Evolutionary conservation across 2,329 filamentous ascomycete genomes (phyloP).

Genomic region (Blumeriella jaapii): DNA sequence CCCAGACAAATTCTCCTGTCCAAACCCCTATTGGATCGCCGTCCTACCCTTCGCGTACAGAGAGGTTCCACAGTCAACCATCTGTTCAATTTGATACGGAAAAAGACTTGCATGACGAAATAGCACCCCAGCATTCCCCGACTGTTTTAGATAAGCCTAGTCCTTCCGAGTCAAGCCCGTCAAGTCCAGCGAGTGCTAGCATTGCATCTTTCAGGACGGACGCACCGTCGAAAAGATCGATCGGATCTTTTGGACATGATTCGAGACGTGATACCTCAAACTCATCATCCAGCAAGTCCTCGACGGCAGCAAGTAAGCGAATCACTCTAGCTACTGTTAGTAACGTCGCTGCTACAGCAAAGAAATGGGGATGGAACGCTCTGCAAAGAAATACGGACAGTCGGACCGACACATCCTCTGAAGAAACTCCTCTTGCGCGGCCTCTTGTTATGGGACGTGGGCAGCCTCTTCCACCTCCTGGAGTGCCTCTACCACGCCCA

Average conservation of each 20-base stretch:
- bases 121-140: constrained; percentile 23
- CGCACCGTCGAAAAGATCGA: constrained; percentile 30
- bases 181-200: constrained; percentile 27
- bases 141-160: constrained; percentile 8
- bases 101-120: constrained; percentile 24
- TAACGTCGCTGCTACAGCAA: constrained; percentile 43
- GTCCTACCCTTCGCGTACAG: constrained; percentile 29
- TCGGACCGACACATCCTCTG: constrained; percentile 14
- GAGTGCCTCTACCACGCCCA: constrained; percentile 63
- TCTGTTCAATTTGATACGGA: constrained; percentile 32
- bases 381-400: constrained; percentile 36
- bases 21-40: constrained; percentile 36
- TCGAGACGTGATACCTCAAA: constrained; percentile 25
- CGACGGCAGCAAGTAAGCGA: constrained; percentile 31
- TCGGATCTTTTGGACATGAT: constrained; percentile 29
- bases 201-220: constrained; percentile 32
- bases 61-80: constrained; percentile 36
- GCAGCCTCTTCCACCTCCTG: constrained; percentile 70
- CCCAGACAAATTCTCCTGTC: constrained; percentile 41
- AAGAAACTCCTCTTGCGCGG: constrained; percentile 39
- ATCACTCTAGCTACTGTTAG: constrained; percentile 43
- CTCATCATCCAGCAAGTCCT: constrained; percentile 26
- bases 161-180: constrained; percentile 16
- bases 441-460: constrained; percentile 64
- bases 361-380: constrained; percentile 48